These are phyloP conservation scores for Selenicereus undatus DNA, from an alignment of 148 eudicot genomes.

Conservation along the genomic window DNA sequence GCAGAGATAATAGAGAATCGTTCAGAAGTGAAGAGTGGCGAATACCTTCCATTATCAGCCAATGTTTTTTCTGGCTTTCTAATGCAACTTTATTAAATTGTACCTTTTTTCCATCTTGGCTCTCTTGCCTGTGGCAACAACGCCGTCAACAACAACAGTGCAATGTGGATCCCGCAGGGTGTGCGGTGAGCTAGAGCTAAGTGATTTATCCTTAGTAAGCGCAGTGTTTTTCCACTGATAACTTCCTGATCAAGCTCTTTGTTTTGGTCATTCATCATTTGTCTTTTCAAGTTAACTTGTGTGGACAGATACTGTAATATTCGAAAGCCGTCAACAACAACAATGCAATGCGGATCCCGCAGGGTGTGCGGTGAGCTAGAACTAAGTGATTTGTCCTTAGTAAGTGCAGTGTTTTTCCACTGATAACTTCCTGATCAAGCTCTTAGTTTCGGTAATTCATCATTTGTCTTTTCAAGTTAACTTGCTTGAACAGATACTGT, in stretches of 20 bases:
- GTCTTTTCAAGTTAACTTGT: not conserved
- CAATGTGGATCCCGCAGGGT: not conserved
- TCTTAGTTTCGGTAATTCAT: not conserved
- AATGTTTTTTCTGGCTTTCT: not conserved
- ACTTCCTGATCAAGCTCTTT: not conserved
- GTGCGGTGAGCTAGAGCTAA: not conserved
- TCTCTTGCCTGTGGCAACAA: not conserved
- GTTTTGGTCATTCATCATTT: too few species aligned
- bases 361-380: not conserved
- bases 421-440: not conserved
- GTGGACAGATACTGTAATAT: not conserved
- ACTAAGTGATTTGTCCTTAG: not conserved
- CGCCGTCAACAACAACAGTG: not conserved
- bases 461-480: not conserved
- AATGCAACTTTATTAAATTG: not conserved
- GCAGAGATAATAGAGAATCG: not conserved
- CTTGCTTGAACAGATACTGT: not conserved
- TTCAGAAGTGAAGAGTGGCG: not conserved
- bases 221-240: not conserved
- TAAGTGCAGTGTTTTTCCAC: not conserved
- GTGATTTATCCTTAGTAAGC: not conserved
- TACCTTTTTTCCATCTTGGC: not conserved
- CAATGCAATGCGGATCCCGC: not conserved
- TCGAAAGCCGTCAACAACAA: not conserved
- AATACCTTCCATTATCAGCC: not conserved